These are phyloP conservation scores for Leucoagaricus sp. DNA, from an alignment of 1,284 basidiomycete genomes.

Conservation along the genomic window DNA sequence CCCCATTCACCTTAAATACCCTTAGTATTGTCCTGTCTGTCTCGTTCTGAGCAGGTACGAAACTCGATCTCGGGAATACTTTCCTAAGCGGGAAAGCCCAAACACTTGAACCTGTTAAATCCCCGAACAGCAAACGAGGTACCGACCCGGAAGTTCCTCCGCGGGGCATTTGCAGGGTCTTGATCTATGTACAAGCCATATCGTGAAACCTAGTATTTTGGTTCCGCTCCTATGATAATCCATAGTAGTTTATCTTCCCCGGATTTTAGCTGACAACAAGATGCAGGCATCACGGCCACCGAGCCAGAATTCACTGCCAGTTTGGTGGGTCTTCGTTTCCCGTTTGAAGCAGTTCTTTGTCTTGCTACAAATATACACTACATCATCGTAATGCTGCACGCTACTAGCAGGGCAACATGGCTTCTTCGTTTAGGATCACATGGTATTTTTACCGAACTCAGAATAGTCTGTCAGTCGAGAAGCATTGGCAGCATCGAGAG, in stretches of 20 bases:
- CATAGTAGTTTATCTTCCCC: background rate
- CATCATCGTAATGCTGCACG: no score
- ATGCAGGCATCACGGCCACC: background rate
- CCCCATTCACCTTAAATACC: background rate
- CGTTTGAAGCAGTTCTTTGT: background rate
- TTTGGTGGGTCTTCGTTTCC: background rate
- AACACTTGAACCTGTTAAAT: background rate
- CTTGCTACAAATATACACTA: background rate
- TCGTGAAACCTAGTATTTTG: background rate
- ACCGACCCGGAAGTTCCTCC: background rate
- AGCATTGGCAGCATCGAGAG: background rate
- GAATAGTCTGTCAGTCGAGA: background rate
- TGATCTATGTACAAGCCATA: background rate
- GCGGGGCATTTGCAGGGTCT: background rate
- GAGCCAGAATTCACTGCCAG: background rate
- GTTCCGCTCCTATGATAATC: background rate
- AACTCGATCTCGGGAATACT: background rate
- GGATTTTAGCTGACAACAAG: background rate
- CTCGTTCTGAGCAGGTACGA: background rate
- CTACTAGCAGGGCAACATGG: no score
- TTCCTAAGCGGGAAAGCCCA: background rate
- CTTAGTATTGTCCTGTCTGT: background rate
- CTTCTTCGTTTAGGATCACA: no score
- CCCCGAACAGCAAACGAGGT: background rate
- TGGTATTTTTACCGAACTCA: no score